A percentile compares a stretch with the other conserved stretches of the same genome.
Conservation (phyloP, 495 filamentous ascomycete species). For the Penicillium mononematosum region DNA sequence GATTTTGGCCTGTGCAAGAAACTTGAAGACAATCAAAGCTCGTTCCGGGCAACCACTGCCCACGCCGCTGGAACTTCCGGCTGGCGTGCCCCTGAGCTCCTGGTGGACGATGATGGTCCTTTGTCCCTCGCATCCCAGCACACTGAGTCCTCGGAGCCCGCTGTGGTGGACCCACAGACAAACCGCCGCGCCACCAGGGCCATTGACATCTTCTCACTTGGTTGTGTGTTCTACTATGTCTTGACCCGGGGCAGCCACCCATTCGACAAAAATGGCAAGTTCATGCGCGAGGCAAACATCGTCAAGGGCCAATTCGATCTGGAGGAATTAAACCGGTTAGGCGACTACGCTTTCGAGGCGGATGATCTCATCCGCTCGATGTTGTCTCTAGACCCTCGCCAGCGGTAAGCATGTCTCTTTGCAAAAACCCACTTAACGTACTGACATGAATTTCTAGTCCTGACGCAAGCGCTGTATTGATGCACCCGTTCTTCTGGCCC, state of each 20-base stretch:
- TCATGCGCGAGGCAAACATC: slow-evolving; percentile 95
- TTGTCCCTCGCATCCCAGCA: slow-evolving; percentile 40
- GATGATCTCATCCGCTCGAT: slow-evolving; percentile 81
- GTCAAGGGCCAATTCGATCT: slow-evolving; percentile 80
- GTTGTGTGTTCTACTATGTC: slow-evolving; percentile 95
- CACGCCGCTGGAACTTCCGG: slow-evolving; percentile 92
- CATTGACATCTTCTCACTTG: slow-evolving; percentile 95
- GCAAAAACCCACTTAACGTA: neutral
- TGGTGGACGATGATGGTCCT: slow-evolving; percentile 67
- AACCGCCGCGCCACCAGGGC: slow-evolving; percentile 86
- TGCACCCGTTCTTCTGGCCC: slow-evolving; percentile 96
- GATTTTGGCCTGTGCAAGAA: slow-evolving; percentile 99
- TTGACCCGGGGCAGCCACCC: slow-evolving; percentile 89
- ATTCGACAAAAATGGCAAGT: slow-evolving; percentile 88
- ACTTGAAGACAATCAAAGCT: slow-evolving; percentile 91
- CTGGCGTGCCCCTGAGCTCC: slow-evolving; percentile 93
- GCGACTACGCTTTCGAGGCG: slow-evolving; percentile 82
- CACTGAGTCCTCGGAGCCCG: slow-evolving; percentile 56
- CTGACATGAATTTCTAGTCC: slow-evolving; percentile 43
- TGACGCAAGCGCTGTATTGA: slow-evolving; percentile 71
- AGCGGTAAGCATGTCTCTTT: slow-evolving; percentile 42
- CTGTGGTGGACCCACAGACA: slow-evolving; percentile 59
- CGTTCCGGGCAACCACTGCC: slow-evolving; percentile 88
- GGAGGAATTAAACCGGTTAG: slow-evolving; percentile 64
- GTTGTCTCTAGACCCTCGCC: slow-evolving; percentile 69